A percentile compares a stretch with the other conserved stretches of the same genome.
Conservation (phyloP, 2,329 filamentous ascomycete genomes). For the Parafenestella ontariensis region DNA sequence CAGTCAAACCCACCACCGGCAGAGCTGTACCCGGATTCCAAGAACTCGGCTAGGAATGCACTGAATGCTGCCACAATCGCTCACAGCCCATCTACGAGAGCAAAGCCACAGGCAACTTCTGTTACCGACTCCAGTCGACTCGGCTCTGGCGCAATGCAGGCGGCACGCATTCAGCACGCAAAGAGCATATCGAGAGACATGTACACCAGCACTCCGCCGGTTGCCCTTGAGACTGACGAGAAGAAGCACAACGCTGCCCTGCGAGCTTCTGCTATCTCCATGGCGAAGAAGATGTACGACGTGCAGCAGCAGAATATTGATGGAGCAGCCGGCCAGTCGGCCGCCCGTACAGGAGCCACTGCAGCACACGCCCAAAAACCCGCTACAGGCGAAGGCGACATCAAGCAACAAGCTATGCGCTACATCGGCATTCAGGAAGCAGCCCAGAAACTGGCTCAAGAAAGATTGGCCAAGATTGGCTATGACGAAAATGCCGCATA, state of each 20-base stretch:
- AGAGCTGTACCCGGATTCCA: conserved; percentile 61
- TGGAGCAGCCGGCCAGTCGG: conserved; percentile 46
- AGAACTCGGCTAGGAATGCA: conserved; percentile 70
- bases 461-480: conserved; percentile 81
- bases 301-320: conserved; percentile 70
- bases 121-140: conserved; percentile 46
- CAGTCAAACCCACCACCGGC: conserved; percentile 63
- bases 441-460: conserved; percentile 84
- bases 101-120: conserved; percentile 22
- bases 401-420: conserved; percentile 60
- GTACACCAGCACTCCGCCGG: conserved; percentile 78
- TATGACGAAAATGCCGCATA: conserved; percentile 72
- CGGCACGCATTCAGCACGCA: conserved; percentile 69
- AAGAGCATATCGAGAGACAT: conserved; percentile 75
- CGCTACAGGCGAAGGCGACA: conserved; percentile 49
- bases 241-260: conserved; percentile 74
- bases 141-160: conserved; percentile 61
- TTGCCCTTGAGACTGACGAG: conserved; percentile 76
- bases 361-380: conserved; percentile 39
- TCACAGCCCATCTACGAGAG: conserved; percentile 54
- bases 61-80: conserved; percentile 76
- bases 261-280: conserved; percentile 82
- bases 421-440: conserved; percentile 79
- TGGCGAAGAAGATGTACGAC: conserved; percentile 87
- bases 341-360: conserved; percentile 46